Conservation (phyloP, 2,329 filamentous ascomycete genomes). For the Colletotrichum ledebouriae region DNA sequence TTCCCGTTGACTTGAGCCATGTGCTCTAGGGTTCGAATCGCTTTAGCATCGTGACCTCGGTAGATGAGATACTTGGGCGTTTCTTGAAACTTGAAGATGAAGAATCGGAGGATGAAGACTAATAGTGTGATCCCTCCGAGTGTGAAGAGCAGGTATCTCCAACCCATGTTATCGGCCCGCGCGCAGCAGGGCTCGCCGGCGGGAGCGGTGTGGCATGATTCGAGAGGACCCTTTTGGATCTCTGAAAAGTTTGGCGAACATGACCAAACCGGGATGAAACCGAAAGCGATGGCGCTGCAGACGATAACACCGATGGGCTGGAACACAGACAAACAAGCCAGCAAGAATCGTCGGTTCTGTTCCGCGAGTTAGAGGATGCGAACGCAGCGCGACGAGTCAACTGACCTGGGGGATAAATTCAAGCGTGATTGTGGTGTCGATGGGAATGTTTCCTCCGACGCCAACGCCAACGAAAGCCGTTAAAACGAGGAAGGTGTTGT, state of each 20-base stretch:
- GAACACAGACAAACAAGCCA: constrained; percentile 66
- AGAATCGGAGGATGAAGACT: constrained; percentile 68
- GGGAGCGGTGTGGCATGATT: constrained; percentile 56
- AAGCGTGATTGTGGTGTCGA: constrained; percentile 67
- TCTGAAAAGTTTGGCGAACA: constrained; percentile 66
- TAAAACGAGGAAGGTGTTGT: constrained; percentile 64
- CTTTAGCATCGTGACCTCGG: constrained; percentile 65
- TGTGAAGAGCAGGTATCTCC: constrained; percentile 68
- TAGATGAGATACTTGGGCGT: constrained; percentile 71
- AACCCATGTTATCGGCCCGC: constrained; percentile 66
- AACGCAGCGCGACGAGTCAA: background rate
- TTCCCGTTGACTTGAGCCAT: constrained; percentile 65
- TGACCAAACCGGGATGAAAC: constrained; percentile 64
- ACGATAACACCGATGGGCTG: constrained; percentile 68
- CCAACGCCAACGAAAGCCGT: constrained; percentile 68
- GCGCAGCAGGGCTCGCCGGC: constrained; percentile 49
- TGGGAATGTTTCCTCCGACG: constrained; percentile 67
- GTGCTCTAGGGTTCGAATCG: constrained; percentile 66
- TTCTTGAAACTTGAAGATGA: constrained; percentile 69
- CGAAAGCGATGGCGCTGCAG: constrained; percentile 64
- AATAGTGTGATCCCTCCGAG: constrained; percentile 67
- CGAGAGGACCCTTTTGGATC: constrained; percentile 51
- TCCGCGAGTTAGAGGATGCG: background rate
- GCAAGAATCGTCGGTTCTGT: constrained; percentile 61
- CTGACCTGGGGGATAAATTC: constrained; percentile 65